Percentiles rank a stretch among this genome's conserved stretches.
Conservation (phyloP, 2,329 filamentous ascomycete genomes). For the Cercospora citrullina region DNA sequence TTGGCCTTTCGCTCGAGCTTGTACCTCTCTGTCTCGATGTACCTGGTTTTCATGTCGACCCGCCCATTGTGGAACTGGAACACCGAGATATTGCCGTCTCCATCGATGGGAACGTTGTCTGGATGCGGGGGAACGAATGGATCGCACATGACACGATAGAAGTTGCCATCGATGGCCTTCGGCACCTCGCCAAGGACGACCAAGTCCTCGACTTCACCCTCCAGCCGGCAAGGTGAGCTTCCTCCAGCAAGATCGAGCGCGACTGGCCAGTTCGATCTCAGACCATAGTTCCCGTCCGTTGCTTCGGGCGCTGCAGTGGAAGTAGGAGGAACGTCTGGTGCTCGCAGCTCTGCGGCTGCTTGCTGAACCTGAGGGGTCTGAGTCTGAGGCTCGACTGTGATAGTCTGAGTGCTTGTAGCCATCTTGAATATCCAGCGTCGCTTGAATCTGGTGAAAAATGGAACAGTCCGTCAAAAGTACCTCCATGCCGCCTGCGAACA, state of each 20-base stretch:
- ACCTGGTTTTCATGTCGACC: slow-evolving; percentile 46
- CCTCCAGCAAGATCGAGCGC: slow-evolving; percentile 26
- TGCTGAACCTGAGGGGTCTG: not conserved
- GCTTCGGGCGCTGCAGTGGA: not conserved
- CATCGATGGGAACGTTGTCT: slow-evolving; percentile 55
- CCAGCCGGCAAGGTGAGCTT: slow-evolving; percentile 41
- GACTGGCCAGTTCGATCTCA: slow-evolving; percentile 23
- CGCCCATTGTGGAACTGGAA: slow-evolving; percentile 46
- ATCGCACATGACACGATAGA: slow-evolving; percentile 54
- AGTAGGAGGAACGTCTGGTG: not conserved
- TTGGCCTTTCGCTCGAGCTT: slow-evolving; percentile 42
- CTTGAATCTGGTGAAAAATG: not conserved
- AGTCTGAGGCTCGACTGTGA: not conserved
- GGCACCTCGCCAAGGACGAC: slow-evolving; percentile 37
- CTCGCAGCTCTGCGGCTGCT: not conserved
- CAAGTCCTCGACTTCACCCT: slow-evolving; percentile 43
- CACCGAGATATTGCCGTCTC: slow-evolving; percentile 47
- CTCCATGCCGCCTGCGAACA: not conserved
- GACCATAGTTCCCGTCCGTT: not conserved
- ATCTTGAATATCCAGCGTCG: not conserved
- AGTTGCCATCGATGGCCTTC: slow-evolving; percentile 37
- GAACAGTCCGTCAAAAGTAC: not conserved
- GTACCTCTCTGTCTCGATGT: slow-evolving; percentile 48
- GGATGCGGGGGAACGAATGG: slow-evolving; percentile 56
- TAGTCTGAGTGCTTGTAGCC: not conserved